Evolutionary conservation across 345 rosid species (phyloP), one percentile per base, ranked within the genome.

Genomic region (Heritiera fomes): DNA sequence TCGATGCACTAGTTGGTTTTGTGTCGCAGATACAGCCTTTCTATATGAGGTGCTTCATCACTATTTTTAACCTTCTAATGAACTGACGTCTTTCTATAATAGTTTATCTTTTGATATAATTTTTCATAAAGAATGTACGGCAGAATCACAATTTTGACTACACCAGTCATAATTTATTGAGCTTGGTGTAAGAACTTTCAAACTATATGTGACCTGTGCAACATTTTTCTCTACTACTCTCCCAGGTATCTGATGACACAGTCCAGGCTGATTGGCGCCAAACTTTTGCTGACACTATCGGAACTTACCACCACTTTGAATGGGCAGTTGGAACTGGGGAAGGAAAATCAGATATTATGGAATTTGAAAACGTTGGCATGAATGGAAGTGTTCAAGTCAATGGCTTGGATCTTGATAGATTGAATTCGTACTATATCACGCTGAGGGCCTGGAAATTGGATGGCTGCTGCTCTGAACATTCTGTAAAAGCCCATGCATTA

Each of bases 251-350:
- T 73, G 80, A 86, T 84, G 95, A 90, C 80, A 81, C 94, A 12
- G 84, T 96, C 77, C 91, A 83, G 83, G 97, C 90, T 81, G 95
- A 96, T 84, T 96, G 99, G 99, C 80, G 78, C 78, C 93, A 96
- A 81, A 72, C 84, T 45, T 92, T 94, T 88, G 77, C 89, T n/a
- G 98, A 96, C 78, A 84, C 89, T 79, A 79, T 87, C 81, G 97
- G 93, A 68, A 81, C 86, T 47, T 92, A 94, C 82, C 97, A 89
- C 86, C 93, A 89, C 78, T 96, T 96, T 83, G 97, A 94, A 83
- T 96, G 98, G 99, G 99, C 95, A 66, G 86, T 92, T 80, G 98
- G 99, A 86, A 89, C 91, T 10, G 95, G 87, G 74, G 93, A 96
- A 84, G 97, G 99, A 46, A 90, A 91, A 83, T 87, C 91, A 80